Conservation (phyloP, 768 basidiomycete species). For the Lactarius indigo region DNA sequence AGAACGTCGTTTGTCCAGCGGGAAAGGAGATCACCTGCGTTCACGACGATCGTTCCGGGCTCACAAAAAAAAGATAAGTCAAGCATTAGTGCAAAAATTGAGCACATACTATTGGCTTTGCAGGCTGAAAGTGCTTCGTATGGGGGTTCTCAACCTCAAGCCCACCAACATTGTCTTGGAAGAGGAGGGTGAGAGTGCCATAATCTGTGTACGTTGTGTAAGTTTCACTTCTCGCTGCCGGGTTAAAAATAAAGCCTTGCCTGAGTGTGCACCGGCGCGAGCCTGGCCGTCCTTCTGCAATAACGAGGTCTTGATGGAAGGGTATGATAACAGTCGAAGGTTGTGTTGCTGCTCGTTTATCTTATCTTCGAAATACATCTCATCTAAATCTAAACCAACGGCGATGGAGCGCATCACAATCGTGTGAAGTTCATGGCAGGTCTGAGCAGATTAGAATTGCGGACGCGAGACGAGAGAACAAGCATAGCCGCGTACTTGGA, state of each 20-base stretch:
- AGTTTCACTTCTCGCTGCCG: background rate
- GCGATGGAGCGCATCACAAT: constrained; percentile 85
- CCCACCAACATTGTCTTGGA: constrained; percentile 83
- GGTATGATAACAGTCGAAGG: constrained; percentile 76
- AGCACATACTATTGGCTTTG: constrained; percentile 64
- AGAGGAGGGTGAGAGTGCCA: constrained; percentile 76
- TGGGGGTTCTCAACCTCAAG: constrained; percentile 80
- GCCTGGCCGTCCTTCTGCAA: constrained; percentile 65
- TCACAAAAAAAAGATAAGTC: constrained; percentile 30
- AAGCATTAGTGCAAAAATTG: background rate
- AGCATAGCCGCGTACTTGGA: constrained; percentile 42
- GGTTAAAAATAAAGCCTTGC: constrained; percentile 32
- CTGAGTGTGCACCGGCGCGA: constrained; percentile 80
- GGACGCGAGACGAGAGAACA: background rate
- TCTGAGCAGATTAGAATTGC: constrained; percentile 35
- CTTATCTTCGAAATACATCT: constrained; percentile 71
- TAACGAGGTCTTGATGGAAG: constrained; percentile 59
- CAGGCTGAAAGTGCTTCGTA: constrained; percentile 66
- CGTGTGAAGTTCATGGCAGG: constrained; percentile 71
- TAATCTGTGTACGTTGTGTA: constrained; percentile 48
- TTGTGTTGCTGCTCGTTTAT: constrained; percentile 79
- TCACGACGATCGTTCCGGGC: constrained; percentile 80
- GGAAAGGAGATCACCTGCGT: constrained; percentile 74
- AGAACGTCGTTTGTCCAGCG: constrained; percentile 83
- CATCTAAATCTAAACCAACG: constrained; percentile 68